Percentiles rank a stretch among this genome's conserved stretches.
Evolutionary conservation across 2,329 filamentous ascomycete genomes (phyloP).

Genomic region (Dactylellina leptospora): DNA sequence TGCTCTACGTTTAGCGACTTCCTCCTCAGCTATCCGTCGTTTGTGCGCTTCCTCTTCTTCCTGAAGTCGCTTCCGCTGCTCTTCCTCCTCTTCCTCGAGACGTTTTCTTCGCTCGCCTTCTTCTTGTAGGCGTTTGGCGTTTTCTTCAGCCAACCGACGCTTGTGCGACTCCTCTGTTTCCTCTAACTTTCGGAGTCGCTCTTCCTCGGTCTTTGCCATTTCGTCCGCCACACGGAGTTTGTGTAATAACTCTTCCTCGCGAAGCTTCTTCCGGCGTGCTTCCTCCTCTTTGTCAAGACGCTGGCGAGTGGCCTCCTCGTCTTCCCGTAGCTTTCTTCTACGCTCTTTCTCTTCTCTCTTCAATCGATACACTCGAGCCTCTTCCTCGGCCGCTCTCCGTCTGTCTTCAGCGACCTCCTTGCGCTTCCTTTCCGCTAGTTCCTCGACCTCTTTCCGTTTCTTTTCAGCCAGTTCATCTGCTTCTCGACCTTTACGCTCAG

Average conservation of each 20-base stretch:
- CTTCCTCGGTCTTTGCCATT: slow-evolving; percentile 69
- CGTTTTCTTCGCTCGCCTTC: slow-evolving; percentile 30
- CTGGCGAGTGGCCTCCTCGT: slow-evolving; percentile 79
- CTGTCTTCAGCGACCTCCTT: slow-evolving; percentile 81
- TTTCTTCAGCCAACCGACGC: slow-evolving; percentile 43
- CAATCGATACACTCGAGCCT: slow-evolving; percentile 82
- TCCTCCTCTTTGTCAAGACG: slow-evolving; percentile 63
- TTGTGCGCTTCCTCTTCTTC: slow-evolving; percentile 24
- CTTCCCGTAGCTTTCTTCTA: slow-evolving; percentile 83
- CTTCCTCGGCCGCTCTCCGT: slow-evolving; percentile 77
- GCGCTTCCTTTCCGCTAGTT: slow-evolving; percentile 76
- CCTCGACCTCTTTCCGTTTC: slow-evolving; percentile 84
- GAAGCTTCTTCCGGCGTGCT: slow-evolving; percentile 20
- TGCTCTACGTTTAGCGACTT: slow-evolving; percentile 21
- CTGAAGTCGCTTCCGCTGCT: slow-evolving; percentile 30
- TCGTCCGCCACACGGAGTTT: slow-evolving; percentile 51
- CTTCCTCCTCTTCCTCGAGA: slow-evolving; percentile 30
- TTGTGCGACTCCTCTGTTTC: slow-evolving; percentile 43
- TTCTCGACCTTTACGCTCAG: slow-evolving; percentile 86
- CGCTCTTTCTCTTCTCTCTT: slow-evolving; percentile 88
- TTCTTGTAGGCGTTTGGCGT: slow-evolving; percentile 19
- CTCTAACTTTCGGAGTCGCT: slow-evolving; percentile 79
- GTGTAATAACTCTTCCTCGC: slow-evolving; percentile 43
- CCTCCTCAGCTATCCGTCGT: slow-evolving; percentile 30
- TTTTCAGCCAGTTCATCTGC: slow-evolving; percentile 80